Evolutionary conservation across 495 filamentous ascomycete genomes (phyloP), one percentile per base, ranked within the genome.

Genomic region (Xylaria cubensis): DNA sequence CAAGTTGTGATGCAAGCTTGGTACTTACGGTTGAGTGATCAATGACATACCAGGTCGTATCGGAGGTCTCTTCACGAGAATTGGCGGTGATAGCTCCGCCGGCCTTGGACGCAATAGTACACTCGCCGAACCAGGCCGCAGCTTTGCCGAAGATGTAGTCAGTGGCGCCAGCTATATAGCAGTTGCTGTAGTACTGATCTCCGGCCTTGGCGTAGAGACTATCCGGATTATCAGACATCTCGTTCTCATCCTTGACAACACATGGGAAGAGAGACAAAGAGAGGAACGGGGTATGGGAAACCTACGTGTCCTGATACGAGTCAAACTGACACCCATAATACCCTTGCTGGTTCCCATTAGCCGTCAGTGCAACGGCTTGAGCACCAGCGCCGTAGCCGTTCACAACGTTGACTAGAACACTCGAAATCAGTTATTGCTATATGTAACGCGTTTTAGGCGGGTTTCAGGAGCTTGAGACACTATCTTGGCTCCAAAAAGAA

Each of bases 281-380:
- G 26, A 56, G 26, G 26, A 32, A 56, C 26, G 13, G 13, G 17
- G 2, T 0, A 56, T 29, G 21, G 10, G 10, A 56, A 56, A 56
- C 53, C 13, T 56, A 56, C 53, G 53, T 56, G 26, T 56, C 53
- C 13, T 56, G 53, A 26, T 56, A 56, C 10, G 26, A 26, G 13
- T 56, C 53, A 32, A 56, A 56, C 53, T 56, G 53, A 17, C 53
- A 56, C 26, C 53, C 53, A n/a, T 56, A 56, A 32, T 56, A 56
- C 4, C 53, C 53, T 32, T 56, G 53, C 53, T 56, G 53, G 26
- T 56, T 56, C 15, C 53, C 53, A 56, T 56, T 56, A 8, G 53
- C 53, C 53, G 53, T 56, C 53, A 56, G 26, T 1, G 53, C 53
- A 26, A 56, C 53, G 53, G 53, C 53, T 26, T 56, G 53, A 3